These are phyloP conservation scores for Penicillium aurantiogriseum DNA, from an alignment of 2,329 filamentous ascomycete genomes.

Conservation along the genomic window DNA sequence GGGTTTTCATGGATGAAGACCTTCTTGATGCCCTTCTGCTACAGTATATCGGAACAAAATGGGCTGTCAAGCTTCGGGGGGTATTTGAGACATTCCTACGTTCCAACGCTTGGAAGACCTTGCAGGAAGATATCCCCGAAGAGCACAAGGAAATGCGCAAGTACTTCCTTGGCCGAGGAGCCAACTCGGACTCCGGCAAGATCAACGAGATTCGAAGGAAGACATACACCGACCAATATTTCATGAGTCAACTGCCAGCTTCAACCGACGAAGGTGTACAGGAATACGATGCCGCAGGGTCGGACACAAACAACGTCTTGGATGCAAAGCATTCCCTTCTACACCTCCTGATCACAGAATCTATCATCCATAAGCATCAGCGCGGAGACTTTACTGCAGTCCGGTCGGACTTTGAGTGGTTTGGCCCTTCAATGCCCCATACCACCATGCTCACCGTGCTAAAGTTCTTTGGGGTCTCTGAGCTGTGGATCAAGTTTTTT, in stretches of 20 bases:
- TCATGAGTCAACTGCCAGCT: constrained; percentile 56
- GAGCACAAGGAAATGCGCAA: constrained; percentile 44
- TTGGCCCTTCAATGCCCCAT: constrained; percentile 60
- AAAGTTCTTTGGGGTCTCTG: constrained; percentile 58
- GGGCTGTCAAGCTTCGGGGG: constrained; percentile 49
- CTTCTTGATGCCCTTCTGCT: constrained; percentile 56
- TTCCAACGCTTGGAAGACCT: constrained; percentile 44
- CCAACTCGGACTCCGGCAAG: constrained; percentile 13
- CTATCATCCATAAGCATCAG: constrained; percentile 51
- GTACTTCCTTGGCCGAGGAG: constrained; percentile 42
- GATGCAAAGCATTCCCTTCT: constrained; percentile 57
- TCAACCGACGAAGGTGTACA: constrained; percentile 39
- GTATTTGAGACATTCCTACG: constrained; percentile 40
- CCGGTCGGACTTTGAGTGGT: constrained; percentile 59
- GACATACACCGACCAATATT: constrained; percentile 49
- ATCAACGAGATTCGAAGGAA: constrained; percentile 36
- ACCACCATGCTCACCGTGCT: constrained; percentile 58
- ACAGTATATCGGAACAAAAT: constrained; percentile 55
- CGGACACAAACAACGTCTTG: constrained; percentile 44
- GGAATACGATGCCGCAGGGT: constrained; percentile 40
- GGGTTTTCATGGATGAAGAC: constrained; percentile 60
- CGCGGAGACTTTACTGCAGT: constrained; percentile 54
- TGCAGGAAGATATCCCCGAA: constrained; percentile 35
- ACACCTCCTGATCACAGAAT: constrained; percentile 56
- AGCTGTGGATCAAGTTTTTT: constrained; percentile 60